Evolutionary conservation across 805 yeast species (phyloP).

Genomic region (Ogataea corticis): DNA sequence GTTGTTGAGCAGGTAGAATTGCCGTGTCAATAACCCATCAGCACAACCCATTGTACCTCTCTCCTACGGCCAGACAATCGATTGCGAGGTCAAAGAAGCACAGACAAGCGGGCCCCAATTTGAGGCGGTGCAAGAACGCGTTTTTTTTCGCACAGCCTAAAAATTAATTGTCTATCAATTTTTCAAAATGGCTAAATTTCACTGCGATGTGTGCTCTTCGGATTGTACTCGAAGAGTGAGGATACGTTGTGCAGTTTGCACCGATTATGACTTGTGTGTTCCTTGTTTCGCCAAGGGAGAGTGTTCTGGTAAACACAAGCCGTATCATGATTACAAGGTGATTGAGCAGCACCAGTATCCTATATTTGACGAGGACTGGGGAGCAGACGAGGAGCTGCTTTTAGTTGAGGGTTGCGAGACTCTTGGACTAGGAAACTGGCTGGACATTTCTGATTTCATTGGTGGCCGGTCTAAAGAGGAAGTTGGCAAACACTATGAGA

Average conservation of each 20-base stretch:
- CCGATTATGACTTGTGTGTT: constrained; percentile 95
- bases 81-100: background rate
- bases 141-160: background rate
- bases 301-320: constrained; percentile 81
- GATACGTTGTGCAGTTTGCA: constrained; percentile 87
- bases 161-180: background rate
- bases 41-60: background rate
- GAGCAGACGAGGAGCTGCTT: constrained; percentile 94
- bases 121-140: constrained; percentile 3
- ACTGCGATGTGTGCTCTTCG: constrained; percentile 95
- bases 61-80: background rate
- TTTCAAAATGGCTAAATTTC: constrained; percentile 54
- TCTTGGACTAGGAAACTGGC: constrained; percentile 95
- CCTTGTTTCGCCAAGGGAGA: constrained; percentile 92
- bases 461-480: constrained; percentile 93
- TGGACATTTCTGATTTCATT: constrained; percentile 93
- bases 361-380: constrained; percentile 88
- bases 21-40: background rate
- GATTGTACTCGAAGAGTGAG: constrained; percentile 93
- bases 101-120: background rate
- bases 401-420: constrained; percentile 91
- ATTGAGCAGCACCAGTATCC: constrained; percentile 96
- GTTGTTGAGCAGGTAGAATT: background rate
- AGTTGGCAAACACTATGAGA: constrained; percentile 78
- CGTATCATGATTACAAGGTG: constrained; percentile 89